Base-by-base conservation (phyloP, 2,329 filamentous ascomycete species). In the Claviceps spartinae region DNA sequence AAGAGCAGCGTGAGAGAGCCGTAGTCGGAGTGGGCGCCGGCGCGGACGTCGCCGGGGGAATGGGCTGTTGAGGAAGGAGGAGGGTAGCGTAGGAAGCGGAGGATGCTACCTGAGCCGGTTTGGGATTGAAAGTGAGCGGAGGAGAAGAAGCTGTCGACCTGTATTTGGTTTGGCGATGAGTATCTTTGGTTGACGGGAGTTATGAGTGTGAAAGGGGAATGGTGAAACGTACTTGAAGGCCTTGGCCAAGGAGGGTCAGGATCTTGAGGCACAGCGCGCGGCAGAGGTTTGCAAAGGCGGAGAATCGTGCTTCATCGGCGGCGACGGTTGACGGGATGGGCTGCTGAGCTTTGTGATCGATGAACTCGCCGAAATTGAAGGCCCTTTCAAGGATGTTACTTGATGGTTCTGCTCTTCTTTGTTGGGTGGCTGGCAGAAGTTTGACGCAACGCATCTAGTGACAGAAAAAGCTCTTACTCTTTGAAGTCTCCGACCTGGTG, bases 21-120 rank as follows among this genome's bases (percentile, higher is more conserved):
- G 68, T 95, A 95, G 70, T 96, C 90, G 4, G 86, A 91, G 67
- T 97, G 91, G 0, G 91, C 89, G 53, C 91, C 93, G 6, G 91
- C 91, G 30, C 91, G 83, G 55, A 96, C 79, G 61, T 91, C 86
- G 51, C 71, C 61, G 55, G 61, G 50, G 37, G 73, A 59, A 59
- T 81, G 67, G 11, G 65, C 61, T 7, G 72, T 72, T 8, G 67
- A 61, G 47, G 66, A 61, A 5, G 65, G 70, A 1, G 80, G 75
- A 0, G 85, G 86, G 67, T 88, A 90, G 67, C 82, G 80, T 1
- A 96, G 79, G 58, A 87, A 74, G 34, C 86, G 82, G 14, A 88
- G 73, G 60, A 79, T 85, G 56, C 72, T 76, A 55, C 76, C 74
- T 0, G 78, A 80, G 6, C 72, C 63, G 22, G 74, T 71, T 20